Evolutionary conservation across 371 early-diverging fungal genomes (phyloP).

Genomic region (Mortierella sp.): DNA sequence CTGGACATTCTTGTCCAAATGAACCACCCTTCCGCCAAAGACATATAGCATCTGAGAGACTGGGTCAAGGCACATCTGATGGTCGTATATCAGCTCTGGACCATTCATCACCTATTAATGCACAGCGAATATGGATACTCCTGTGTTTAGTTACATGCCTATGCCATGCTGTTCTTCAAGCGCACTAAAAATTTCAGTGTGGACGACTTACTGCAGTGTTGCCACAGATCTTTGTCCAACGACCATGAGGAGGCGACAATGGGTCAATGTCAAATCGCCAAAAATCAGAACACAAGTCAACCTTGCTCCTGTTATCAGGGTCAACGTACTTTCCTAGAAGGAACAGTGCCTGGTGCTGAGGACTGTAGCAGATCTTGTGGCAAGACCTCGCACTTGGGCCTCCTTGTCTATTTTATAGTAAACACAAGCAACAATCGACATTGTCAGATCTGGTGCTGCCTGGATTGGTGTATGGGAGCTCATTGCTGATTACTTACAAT

Average conservation of each 20-base stretch:
- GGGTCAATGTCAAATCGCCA: constrained; percentile 85
- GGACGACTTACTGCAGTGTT: constrained; percentile 75
- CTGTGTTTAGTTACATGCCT: background rate
- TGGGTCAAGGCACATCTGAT: constrained; percentile 94
- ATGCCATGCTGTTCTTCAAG: background rate
- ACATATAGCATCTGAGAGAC: constrained; percentile 80
- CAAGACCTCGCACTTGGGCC: constrained; percentile 95
- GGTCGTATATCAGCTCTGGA: constrained; percentile 92
- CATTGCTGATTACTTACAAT: constrained; percentile 57
- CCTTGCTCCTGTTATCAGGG: constrained; percentile 70
- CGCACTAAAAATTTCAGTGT: background rate
- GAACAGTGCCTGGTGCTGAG: constrained; percentile 79
- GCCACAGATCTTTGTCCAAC: constrained; percentile 82
- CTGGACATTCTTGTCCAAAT: constrained; percentile 68
- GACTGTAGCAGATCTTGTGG: constrained; percentile 93
- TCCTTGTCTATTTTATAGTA: constrained; percentile 66
- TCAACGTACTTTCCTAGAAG: constrained; percentile 92
- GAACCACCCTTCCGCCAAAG: constrained; percentile 90
- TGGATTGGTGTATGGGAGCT: background rate
- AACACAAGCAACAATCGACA: background rate
- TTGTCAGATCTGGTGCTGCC: background rate
- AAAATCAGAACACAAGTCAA: constrained; percentile 84
- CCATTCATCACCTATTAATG: constrained; percentile 77
- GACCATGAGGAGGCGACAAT: constrained; percentile 51
- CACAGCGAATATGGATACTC: background rate